Percentiles rank a stretch among this genome's conserved stretches.
phyloP scores from a whole-genome alignment of 2,329 filamentous ascomycete species.

The Tolypocladium ophioglossoides region DNA sequence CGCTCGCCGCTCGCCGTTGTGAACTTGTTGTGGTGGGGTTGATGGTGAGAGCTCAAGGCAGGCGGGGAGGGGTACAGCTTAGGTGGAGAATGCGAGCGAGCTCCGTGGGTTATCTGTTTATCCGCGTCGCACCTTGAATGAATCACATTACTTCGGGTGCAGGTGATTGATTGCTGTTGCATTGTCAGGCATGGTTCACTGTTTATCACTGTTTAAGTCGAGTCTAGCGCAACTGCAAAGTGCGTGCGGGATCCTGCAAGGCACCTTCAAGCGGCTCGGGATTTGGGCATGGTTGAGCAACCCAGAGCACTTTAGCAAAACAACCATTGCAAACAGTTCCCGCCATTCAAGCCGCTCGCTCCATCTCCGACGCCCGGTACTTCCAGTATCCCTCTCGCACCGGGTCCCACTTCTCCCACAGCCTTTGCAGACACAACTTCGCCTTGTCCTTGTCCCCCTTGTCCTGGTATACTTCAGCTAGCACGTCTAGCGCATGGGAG shows the following conservation, averaged over 20 bases:
- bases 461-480: conserved; percentile 58
- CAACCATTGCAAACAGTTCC: neutral
- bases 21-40: neutral
- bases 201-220: neutral
- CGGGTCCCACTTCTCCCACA: conserved; percentile 83
- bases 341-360: neutral
- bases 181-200: neutral
- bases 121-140: neutral
- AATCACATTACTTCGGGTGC: neutral
- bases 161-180: neutral
- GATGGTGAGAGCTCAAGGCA: neutral
- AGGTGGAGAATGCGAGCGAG: neutral
- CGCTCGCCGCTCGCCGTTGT: no score
- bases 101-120: neutral
- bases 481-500: conserved; percentile 58
- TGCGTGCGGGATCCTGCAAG: neutral
- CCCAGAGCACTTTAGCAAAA: no score
- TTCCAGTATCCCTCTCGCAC: conserved; percentile 90
- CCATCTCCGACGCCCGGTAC: conserved; percentile 30
- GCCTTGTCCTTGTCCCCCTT: conserved; percentile 51
- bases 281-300: neutral
- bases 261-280: no score
- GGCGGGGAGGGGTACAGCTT: neutral
- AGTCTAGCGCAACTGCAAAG: neutral
- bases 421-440: conserved; percentile 55